Percentiles rank a stretch among this genome's conserved stretches.
Evolutionary conservation across 768 basidiomycete genomes (phyloP).

Genomic region (Pisolithus marmoratus): DNA sequence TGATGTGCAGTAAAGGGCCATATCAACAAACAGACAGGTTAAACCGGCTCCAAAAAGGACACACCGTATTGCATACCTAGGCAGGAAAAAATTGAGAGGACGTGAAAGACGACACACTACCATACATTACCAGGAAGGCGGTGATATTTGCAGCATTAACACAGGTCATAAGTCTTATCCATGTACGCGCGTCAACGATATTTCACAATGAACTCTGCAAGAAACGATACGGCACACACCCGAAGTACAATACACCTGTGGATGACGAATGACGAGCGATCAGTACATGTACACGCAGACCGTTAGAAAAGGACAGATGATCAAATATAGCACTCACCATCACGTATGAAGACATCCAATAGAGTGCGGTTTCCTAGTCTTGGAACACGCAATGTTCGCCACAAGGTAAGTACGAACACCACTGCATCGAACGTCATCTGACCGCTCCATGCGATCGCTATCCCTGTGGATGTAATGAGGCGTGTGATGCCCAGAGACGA

Average conservation of each 20-base stretch:
- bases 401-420: too few relatives aligned
- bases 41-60: neutral
- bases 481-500: neutral
- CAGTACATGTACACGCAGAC: too few relatives aligned
- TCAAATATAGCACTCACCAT: too few relatives aligned
- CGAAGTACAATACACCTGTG: neutral
- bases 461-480: too few relatives aligned
- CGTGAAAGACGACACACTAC: neutral
- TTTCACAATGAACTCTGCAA: neutral
- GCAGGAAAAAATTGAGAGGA: too few relatives aligned
- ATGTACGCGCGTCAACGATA: neutral
- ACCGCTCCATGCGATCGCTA: constrained; percentile 1
- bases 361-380: too few relatives aligned
- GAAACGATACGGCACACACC: neutral
- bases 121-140: neutral
- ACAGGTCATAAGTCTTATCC: neutral
- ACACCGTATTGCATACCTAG: neutral
- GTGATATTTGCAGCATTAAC: neutral
- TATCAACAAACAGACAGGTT: neutral
- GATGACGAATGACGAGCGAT: too few relatives aligned
- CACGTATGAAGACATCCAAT: too few relatives aligned
- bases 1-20: neutral
- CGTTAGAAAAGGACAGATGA: too few relatives aligned
- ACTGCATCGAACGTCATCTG: constrained; percentile 14
- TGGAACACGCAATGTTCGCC: too few relatives aligned